Base-by-base conservation (phyloP, 1,139 yeast species). In the Yamadazyma jaroonii region DNA sequence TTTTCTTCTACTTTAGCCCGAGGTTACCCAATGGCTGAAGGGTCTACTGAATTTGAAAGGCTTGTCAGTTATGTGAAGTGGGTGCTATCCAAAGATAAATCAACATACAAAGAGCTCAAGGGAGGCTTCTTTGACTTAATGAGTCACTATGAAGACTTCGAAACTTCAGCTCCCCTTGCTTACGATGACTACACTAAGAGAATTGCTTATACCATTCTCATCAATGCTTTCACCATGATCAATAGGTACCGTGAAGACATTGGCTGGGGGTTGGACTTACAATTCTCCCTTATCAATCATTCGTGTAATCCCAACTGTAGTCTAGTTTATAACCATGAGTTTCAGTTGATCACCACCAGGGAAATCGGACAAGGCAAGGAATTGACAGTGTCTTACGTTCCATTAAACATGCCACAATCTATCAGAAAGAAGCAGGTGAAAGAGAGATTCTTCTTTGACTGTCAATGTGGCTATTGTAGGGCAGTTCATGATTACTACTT, bases 211-310 rank as follows among this genome's bases (percentile, higher is more conserved):
- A 46, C 48, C 13, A 54, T 62, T 28, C 62, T 64, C 40, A 44
- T 60, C 3, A 56, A 56, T n/a, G 46, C 48, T 8, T 38, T 38
- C 24, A 30, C 26, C 1, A 22, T 54, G 14, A 50, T 50, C 26
- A 54, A 61, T 39, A 41, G 45, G 26, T 48, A 41, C 26, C 44
- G 47, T 12, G 61, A 58, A 32, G 38, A 45, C 5, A 49, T 59
- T 29, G 75, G 75, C 0, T 36, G 53, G 8, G 52, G 56, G 46
- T 51, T 70, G 40, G 74, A 69, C 41, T 65, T 68, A 0, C 41
- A 49, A 3, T 58, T 67, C 42, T 50, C 73, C 6, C 42, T 67
- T 27, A 46, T 61, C 8, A 61, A 61, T 35, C 66, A 61, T 43
- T 56, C 61, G 3, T 61, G 66, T 41, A 36, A 50, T n/a, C 63